Percentiles rank a stretch among this genome's conserved stretches.
Evolutionary conservation across 2,329 filamentous ascomycete genomes (phyloP).

Genomic region (Paramyrothecium sp.): DNA sequence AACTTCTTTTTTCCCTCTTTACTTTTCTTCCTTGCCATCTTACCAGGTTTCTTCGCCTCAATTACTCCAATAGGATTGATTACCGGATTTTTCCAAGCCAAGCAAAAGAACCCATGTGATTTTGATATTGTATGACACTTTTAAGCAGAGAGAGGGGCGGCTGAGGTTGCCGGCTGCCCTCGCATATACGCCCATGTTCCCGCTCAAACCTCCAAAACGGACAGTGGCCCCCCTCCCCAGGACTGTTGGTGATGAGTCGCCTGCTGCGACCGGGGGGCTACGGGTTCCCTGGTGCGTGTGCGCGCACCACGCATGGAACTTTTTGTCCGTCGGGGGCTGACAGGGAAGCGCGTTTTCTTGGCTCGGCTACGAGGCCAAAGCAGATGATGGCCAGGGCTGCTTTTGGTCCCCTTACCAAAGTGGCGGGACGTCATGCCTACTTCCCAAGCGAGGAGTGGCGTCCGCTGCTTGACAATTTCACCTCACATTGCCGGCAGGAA

Average conservation of each 20-base stretch:
- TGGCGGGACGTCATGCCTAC: neutral
- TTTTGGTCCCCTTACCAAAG: too few relatives aligned
- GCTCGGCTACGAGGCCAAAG: too few relatives aligned
- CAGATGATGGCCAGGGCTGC: too few relatives aligned
- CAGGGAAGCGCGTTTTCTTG: too few relatives aligned
- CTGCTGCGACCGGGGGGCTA: too few relatives aligned
- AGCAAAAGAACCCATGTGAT: constrained; percentile 4
- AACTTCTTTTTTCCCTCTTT: constrained; percentile 6
- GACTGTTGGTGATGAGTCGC: too few relatives aligned
- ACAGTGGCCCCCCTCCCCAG: too few relatives aligned
- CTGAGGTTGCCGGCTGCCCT: neutral
- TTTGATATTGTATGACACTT: constrained; percentile 1
- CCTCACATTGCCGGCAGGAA: neutral
- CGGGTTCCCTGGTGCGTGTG: too few relatives aligned
- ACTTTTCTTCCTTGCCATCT: neutral
- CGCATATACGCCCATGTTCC: neutral
- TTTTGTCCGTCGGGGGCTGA: too few relatives aligned
- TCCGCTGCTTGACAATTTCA: neutral
- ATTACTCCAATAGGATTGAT: neutral
- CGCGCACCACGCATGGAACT: too few relatives aligned
- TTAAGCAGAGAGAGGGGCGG: neutral
- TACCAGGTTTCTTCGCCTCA: neutral
- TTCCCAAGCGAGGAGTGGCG: neutral
- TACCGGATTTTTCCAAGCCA: neutral
- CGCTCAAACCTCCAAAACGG: too few relatives aligned